Evolutionary conservation across 176 grass and related monocot genomes (phyloP).

Genomic region (Aegilops tauschii): DNA sequence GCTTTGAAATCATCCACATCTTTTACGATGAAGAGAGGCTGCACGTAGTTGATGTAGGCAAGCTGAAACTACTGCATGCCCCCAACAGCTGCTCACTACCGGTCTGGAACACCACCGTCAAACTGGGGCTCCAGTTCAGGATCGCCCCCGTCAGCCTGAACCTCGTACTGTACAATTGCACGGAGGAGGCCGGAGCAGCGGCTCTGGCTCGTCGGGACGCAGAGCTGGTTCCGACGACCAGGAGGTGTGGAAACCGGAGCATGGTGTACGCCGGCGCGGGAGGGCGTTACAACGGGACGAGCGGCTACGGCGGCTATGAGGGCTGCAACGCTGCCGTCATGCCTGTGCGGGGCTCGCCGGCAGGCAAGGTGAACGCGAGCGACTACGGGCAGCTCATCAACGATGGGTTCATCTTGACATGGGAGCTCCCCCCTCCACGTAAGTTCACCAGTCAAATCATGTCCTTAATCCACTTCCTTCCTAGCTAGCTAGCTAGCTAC

Average conservation of each 20-base stretch:
- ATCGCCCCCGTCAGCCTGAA: not conserved
- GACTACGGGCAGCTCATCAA: not conserved
- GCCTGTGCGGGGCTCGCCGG: not conserved
- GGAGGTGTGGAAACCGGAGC: not conserved
- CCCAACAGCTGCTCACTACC: not conserved
- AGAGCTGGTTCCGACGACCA: not conserved
- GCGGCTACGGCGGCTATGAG: not conserved
- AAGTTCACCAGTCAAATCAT: no score
- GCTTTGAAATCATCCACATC: no score
- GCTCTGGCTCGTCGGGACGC: not conserved
- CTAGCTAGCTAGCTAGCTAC: no score
- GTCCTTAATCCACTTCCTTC: no score
- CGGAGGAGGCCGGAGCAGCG: not conserved
- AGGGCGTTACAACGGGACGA: not conserved
- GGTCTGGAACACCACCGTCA: not conserved
- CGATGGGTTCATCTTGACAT: not conserved
- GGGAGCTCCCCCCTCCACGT: not conserved
- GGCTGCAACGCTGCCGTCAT: not conserved
- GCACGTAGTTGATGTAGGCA: not conserved
- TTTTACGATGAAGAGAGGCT: no score
- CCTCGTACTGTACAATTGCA: not conserved
- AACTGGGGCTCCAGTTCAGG: not conserved
- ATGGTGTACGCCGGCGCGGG: not conserved
- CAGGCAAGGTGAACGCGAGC: not conserved
- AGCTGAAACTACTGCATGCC: fast-evolving